Percentiles rank a stretch among this genome's conserved stretches.
These are phyloP conservation scores for Pythium myriotylum DNA, from an alignment of 352 stramenopile genomes.

Conservation along the genomic window DNA sequence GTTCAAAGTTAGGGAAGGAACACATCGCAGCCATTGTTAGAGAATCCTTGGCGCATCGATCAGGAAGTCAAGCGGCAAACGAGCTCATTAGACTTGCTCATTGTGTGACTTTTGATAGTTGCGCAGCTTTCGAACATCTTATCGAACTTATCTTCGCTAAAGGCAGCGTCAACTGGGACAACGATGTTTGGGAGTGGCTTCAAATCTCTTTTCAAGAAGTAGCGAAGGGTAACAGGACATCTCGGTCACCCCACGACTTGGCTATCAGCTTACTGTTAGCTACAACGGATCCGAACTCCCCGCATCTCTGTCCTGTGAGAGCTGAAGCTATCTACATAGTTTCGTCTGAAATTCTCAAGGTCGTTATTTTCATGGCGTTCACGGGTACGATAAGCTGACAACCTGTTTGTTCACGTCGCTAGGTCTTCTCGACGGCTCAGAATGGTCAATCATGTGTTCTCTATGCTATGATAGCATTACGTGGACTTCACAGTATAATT, in stretches of 20 bases:
- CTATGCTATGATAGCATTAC: constrained; percentile 12
- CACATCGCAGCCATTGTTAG: constrained; percentile 2
- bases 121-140: constrained; percentile 13
- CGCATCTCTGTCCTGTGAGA: too few species aligned
- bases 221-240: too few species aligned
- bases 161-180: background rate
- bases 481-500: constrained; percentile 9
- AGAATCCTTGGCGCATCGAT: constrained; percentile 7
- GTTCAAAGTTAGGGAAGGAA: constrained; percentile 15
- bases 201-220: too few species aligned
- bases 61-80: background rate
- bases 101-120: constrained; percentile 4
- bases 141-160: background rate
- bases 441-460: background rate
- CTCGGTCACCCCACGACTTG: too few species aligned
- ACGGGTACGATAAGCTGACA: background rate
- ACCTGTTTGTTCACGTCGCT: background rate
- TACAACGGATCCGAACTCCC: too few species aligned
- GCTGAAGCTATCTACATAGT: too few species aligned
- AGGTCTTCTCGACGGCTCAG: background rate
- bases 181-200: too few species aligned
- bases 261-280: too few species aligned
- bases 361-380: too few species aligned
- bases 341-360: too few species aligned
- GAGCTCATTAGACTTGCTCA: constrained; percentile 6